Conservation (phyloP, 2,329 filamentous ascomycete genomes). For the Clonostachys solani region DNA sequence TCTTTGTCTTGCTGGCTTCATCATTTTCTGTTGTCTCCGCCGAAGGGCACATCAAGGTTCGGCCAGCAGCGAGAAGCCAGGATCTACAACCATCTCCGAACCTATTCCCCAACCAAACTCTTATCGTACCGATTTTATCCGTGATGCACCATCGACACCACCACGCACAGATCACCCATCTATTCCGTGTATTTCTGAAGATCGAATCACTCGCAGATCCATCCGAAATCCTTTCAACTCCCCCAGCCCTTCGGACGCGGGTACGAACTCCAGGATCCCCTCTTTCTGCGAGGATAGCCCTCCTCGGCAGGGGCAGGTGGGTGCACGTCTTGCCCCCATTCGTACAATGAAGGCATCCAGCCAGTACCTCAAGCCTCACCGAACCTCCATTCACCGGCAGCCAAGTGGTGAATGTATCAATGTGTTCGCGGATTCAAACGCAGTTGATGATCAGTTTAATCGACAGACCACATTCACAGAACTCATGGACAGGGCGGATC, state of each 20-base stretch:
- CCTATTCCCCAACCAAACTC: constrained; percentile 41
- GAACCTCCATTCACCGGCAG: constrained; percentile 28
- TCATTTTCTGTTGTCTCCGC: constrained; percentile 33
- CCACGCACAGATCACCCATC: background rate
- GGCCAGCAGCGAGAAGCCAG: constrained; percentile 7
- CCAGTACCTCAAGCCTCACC: constrained; percentile 13
- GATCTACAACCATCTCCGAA: constrained; percentile 45
- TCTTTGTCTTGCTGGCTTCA: constrained; percentile 29
- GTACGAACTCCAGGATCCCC: constrained; percentile 5
- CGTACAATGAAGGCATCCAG: constrained; percentile 28
- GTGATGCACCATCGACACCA: constrained; percentile 6
- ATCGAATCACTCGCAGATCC: constrained; percentile 15
- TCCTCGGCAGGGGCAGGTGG: constrained; percentile 17
- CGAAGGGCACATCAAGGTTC: constrained; percentile 11
- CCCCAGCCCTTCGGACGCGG: constrained; percentile 17
- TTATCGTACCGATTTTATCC: constrained; percentile 50
- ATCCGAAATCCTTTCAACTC: constrained; percentile 30
- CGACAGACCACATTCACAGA: constrained; percentile 46
- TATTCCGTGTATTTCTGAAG: background rate
- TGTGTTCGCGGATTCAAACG: constrained; percentile 44
- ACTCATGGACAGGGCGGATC: constrained; percentile 43
- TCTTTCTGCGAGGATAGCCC: background rate
- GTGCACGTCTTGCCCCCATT: constrained; percentile 25
- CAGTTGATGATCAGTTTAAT: constrained; percentile 15
- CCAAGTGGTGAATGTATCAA: constrained; percentile 41